A percentile compares a stretch with the other conserved stretches of the same genome.
Conservation (phyloP, 2,329 filamentous ascomycete species). For the Capronia coronata region DNA sequence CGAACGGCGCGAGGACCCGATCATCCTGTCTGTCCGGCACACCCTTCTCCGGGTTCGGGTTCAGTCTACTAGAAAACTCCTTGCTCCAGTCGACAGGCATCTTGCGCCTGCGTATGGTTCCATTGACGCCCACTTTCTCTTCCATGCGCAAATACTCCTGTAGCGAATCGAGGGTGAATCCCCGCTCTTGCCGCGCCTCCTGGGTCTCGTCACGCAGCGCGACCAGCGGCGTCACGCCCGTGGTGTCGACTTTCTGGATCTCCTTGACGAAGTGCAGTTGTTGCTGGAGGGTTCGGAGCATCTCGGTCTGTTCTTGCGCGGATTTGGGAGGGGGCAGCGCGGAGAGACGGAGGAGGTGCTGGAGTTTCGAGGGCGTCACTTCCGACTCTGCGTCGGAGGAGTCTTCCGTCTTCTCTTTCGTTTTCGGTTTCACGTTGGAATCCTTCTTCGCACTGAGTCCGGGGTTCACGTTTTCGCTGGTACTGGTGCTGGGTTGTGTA, state of each 20-base stretch:
- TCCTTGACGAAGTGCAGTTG: constrained; percentile 89
- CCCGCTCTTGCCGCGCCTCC: constrained; percentile 27
- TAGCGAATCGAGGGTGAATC: constrained; percentile 4
- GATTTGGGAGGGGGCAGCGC: constrained; percentile 65
- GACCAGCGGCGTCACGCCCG: constrained; percentile 63
- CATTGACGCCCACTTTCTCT: constrained; percentile 37
- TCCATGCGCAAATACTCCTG: constrained; percentile 39
- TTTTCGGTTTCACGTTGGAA: not conserved
- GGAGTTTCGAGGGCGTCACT: constrained; percentile 58
- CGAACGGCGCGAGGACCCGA: constrained; percentile 43
- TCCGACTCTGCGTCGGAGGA: constrained; percentile 27
- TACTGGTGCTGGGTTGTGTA: no score
- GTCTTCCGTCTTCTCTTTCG: not conserved
- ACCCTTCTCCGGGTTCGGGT: constrained; percentile 28
- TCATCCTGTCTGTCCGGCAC: constrained; percentile 45
- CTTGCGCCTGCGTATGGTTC: constrained; percentile 45
- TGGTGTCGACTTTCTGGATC: constrained; percentile 72
- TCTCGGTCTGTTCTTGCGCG: constrained; percentile 56
- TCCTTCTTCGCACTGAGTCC: not conserved
- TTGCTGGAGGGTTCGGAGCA: constrained; percentile 68
- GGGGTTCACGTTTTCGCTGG: not conserved
- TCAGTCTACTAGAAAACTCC: not conserved
- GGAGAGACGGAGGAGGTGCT: constrained; percentile 80
- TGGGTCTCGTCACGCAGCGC: constrained; percentile 68
- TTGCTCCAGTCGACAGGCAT: constrained; percentile 22